These are phyloP conservation scores for Musa beccarii DNA, from an alignment of 176 grass and related monocot genomes.

Conservation along the genomic window DNA sequence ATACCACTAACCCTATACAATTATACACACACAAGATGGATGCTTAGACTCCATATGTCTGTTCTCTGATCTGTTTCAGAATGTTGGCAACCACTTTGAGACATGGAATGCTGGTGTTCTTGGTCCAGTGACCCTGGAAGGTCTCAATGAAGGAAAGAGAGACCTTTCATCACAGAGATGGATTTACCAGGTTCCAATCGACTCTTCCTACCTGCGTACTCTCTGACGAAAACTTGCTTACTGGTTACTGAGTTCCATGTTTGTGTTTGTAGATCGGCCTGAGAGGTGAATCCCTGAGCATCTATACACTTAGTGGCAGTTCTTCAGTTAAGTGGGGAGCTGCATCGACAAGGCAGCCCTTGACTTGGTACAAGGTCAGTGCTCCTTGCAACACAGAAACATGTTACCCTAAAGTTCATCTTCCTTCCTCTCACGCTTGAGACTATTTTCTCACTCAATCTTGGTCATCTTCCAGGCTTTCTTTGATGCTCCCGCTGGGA, in stretches of 20 bases:
- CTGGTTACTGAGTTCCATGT: neutral
- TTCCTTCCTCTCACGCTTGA: no score
- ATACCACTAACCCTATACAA: neutral
- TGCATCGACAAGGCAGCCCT: conserved; percentile 36
- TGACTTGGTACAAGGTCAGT: conserved; percentile 92
- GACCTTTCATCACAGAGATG: conserved; percentile 79
- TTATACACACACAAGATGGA: neutral
- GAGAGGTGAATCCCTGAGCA: conserved; percentile 52
- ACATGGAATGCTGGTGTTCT: conserved; percentile 76
- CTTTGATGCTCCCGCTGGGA: conserved; percentile 65
- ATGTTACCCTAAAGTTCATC: neutral
- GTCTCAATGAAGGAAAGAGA: conserved; percentile 57
- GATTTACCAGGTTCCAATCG: conserved; percentile 57
- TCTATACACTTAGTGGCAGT: conserved; percentile 55
- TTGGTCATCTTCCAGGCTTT: conserved; percentile 34
- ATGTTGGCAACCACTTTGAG: conserved; percentile 73
- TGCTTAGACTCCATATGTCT: neutral
- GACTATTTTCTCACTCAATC: no score
- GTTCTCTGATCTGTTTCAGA: conserved; percentile 29
- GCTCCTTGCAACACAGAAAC: neutral
- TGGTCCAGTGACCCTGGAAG: conserved; percentile 55
- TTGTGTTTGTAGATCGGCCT: conserved; percentile 47
- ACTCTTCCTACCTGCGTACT: neutral
- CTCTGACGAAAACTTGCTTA: neutral
- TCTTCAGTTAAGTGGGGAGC: conserved; percentile 65